A percentile compares a stretch with the other conserved stretches of the same genome.
Conservation (phyloP, 495 filamentous ascomycete genomes). For the Podospora sp. region DNA sequence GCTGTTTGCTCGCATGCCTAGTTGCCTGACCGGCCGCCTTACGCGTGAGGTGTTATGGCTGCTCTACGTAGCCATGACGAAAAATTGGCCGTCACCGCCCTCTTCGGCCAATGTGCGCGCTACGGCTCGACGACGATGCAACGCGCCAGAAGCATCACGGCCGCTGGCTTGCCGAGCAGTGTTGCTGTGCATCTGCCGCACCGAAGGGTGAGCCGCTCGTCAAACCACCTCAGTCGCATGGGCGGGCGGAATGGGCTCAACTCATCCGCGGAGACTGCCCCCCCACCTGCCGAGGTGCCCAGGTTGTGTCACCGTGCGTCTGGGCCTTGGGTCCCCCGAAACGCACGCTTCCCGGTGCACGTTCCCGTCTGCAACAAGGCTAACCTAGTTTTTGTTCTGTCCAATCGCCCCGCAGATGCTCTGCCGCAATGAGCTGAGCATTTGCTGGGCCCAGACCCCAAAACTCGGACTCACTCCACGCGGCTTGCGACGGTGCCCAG, state of each 20-base stretch:
- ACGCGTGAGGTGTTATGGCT: background rate
- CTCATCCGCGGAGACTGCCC: background rate
- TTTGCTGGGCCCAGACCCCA: conserved; percentile 14
- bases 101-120: background rate
- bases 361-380: conserved; percentile 20
- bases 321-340: background rate
- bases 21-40: background rate
- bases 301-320: conserved; percentile 18
- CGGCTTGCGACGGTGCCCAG: conserved; percentile 8
- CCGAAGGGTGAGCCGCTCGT: background rate
- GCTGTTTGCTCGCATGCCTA: background rate
- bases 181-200: background rate
- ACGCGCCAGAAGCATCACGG: background rate
- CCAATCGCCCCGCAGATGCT: conserved; percentile 11
- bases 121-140: background rate
- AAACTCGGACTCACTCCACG: conserved; percentile 10
- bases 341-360: conserved; percentile 19
- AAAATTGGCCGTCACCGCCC: background rate
- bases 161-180: background rate
- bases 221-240: background rate
- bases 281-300: background rate
- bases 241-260: background rate
- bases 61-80: background rate
- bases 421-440: conserved; percentile 8
- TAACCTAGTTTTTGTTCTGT: conserved; percentile 11